These are phyloP conservation scores for Soucietia sequanensis DNA, from an alignment of 805 yeast species.

Conservation along the genomic window DNA sequence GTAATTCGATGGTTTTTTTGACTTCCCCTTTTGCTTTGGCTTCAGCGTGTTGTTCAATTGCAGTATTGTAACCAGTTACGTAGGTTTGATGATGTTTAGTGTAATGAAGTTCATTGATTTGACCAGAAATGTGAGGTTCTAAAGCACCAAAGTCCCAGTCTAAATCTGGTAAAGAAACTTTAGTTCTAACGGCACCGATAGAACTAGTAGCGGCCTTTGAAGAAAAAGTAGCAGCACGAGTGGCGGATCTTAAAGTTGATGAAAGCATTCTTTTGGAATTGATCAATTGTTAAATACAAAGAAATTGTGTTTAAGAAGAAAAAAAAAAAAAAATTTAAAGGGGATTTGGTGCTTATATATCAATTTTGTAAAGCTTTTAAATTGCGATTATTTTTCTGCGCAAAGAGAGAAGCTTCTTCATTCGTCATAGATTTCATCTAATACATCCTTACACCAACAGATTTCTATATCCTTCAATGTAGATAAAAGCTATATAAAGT, in stretches of 20 bases:
- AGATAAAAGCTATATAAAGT: no score
- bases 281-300: no score
- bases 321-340: no score
- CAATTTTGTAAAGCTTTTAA: no score
- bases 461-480: no score
- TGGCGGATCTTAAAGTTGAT: slow-evolving; percentile 11
- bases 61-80: slow-evolving; percentile 79
- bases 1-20: slow-evolving; percentile 59
- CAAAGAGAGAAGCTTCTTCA: no score
- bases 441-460: no score
- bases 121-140: slow-evolving; percentile 84
- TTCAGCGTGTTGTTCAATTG: slow-evolving; percentile 68
- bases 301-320: neutral
- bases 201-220: slow-evolving; percentile 6
- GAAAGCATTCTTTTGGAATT: slow-evolving; percentile 14
- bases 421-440: no score
- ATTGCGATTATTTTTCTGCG: no score
- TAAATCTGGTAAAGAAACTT: slow-evolving; percentile 75
- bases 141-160: slow-evolving; percentile 82
- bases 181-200: slow-evolving; percentile 44
- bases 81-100: slow-evolving; percentile 91
- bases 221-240: slow-evolving; percentile 8
- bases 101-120: slow-evolving; percentile 85
- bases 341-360: no score
- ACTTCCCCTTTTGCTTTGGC: slow-evolving; percentile 61